phyloP scores from a whole-genome alignment of 495 filamentous ascomycete genomes.

The Hypoxylon lenormandii region DNA sequence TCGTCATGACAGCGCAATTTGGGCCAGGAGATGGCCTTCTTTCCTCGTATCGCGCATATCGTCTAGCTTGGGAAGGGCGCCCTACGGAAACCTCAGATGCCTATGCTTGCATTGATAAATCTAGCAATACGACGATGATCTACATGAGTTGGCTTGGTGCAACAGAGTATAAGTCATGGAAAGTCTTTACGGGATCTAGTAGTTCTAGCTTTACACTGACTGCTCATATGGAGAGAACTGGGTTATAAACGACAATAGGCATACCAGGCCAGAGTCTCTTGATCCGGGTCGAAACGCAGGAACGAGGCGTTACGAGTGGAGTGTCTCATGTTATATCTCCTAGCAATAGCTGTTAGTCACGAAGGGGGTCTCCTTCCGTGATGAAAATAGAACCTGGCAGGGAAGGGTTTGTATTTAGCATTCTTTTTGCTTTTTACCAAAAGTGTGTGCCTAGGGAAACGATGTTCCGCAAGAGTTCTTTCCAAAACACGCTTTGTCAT shows the following conservation, averaged over 20 bases:
- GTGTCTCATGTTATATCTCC: slow-evolving; percentile 7
- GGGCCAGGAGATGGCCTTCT: slow-evolving; percentile 21
- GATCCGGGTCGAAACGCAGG: slow-evolving; percentile 26
- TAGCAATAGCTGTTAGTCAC: neutral
- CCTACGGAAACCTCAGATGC: slow-evolving; percentile 20
- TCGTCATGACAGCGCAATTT: slow-evolving; percentile 31
- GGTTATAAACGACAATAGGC: slow-evolving; percentile 27
- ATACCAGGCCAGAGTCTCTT: slow-evolving; percentile 17
- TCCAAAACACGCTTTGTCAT: too few species aligned
- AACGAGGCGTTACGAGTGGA: slow-evolving; percentile 2
- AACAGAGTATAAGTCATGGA: slow-evolving; percentile 31
- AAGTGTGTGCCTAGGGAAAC: too few species aligned
- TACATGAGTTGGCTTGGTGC: slow-evolving; percentile 45
- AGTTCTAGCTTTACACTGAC: slow-evolving; percentile 15
- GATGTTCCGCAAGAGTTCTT: too few species aligned
- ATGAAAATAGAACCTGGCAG: too few species aligned
- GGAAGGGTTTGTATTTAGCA: too few species aligned
- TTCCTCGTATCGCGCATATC: slow-evolving; percentile 39
- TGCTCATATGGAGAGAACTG: slow-evolving; percentile 26
- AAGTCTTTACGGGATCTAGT: slow-evolving; percentile 17
- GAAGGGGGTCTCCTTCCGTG: neutral
- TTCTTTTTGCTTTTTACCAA: too few species aligned
- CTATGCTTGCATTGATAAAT: slow-evolving; percentile 22
- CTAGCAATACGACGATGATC: slow-evolving; percentile 18
- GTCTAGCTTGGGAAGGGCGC: slow-evolving; percentile 34